Evolutionary conservation across 192 early-diverging fungal species (phyloP).

Genomic region (Lobulomyces angularis): DNA sequence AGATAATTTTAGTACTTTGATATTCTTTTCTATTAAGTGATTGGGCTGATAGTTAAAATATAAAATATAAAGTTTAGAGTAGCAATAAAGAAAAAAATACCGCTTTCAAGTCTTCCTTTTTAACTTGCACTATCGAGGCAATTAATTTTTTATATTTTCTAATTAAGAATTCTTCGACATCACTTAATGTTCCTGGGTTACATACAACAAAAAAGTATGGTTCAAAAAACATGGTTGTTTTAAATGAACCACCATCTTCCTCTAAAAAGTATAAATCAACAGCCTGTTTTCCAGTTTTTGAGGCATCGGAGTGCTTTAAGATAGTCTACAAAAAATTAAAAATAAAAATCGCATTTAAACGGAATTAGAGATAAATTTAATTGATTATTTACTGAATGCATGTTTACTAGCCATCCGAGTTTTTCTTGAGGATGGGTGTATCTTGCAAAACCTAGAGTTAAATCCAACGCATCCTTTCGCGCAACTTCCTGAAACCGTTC

Average conservation of each 20-base stretch:
- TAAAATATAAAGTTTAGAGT: background rate
- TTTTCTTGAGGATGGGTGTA: slow-evolving; percentile 7
- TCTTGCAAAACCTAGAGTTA: slow-evolving; percentile 1
- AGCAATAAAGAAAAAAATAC: slow-evolving; percentile 19
- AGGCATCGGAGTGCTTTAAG: slow-evolving; percentile 52
- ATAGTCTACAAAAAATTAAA: slow-evolving; percentile 31
- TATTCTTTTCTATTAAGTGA: slow-evolving; percentile 67
- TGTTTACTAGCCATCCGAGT: slow-evolving; percentile 92
- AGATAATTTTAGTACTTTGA: slow-evolving; percentile 58
- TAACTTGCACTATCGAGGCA: slow-evolving; percentile 43
- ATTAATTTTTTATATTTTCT: slow-evolving; percentile 56
- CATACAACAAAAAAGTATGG: slow-evolving; percentile 88
- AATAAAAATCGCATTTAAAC: background rate
- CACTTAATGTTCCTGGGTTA: slow-evolving; percentile 60
- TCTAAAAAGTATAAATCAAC: slow-evolving; percentile 91
- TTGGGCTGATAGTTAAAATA: slow-evolving; percentile 48
- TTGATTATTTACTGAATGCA: slow-evolving; percentile 59
- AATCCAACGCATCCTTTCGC: slow-evolving; percentile 1
- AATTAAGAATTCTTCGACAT: slow-evolving; percentile 75
- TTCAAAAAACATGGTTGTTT: slow-evolving; percentile 66
- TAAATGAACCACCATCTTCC: slow-evolving; percentile 79
- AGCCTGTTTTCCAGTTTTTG: slow-evolving; percentile 51
- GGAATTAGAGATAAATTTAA: slow-evolving; percentile 6
- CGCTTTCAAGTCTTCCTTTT: slow-evolving; percentile 76
- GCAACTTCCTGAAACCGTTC: background rate